Conservation (phyloP, 805 yeast species). For the Limtongia smithiae region DNA sequence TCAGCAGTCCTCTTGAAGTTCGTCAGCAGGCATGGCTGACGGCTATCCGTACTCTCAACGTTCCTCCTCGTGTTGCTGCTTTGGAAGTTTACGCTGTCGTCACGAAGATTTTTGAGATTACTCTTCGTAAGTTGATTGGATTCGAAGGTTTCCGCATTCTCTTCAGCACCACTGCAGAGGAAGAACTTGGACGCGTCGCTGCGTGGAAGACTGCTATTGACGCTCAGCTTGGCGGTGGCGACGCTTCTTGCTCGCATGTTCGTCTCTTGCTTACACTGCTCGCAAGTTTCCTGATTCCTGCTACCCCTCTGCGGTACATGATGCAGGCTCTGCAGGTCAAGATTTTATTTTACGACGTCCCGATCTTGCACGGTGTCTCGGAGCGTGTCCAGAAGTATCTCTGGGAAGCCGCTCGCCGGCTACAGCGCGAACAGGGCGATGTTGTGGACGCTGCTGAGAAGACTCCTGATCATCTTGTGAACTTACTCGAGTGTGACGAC, state of each 20-base stretch:
- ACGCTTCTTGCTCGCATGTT: conserved; percentile 29
- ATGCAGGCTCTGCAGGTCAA: conserved; percentile 36
- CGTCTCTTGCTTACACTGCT: conserved; percentile 34
- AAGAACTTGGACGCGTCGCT: conserved; percentile 16
- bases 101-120: conserved; percentile 22
- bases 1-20: conserved; percentile 22
- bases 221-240: conserved; percentile 42
- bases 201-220: conserved; percentile 35
- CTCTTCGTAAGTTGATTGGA: conserved; percentile 30
- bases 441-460: conserved; percentile 13
- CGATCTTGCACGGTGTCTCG: conserved; percentile 23
- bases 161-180: conserved; percentile 24
- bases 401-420: conserved; percentile 34
- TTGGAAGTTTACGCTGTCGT: conserved; percentile 17
- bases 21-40: conserved; percentile 34
- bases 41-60: conserved; percentile 29
- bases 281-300: conserved; percentile 31
- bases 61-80: conserved; percentile 29
- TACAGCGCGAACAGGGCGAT: conserved; percentile 18
- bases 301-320: conserved; percentile 31
- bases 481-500: conserved; percentile 27
- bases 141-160: conserved; percentile 29
- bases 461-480: conserved; percentile 26
- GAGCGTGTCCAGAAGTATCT: conserved; percentile 16
- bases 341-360: conserved; percentile 29